A percentile compares a stretch with the other conserved stretches of the same genome.
Conservation (phyloP, 148 eudicot genomes). For the Limonium bicolor region DNA sequence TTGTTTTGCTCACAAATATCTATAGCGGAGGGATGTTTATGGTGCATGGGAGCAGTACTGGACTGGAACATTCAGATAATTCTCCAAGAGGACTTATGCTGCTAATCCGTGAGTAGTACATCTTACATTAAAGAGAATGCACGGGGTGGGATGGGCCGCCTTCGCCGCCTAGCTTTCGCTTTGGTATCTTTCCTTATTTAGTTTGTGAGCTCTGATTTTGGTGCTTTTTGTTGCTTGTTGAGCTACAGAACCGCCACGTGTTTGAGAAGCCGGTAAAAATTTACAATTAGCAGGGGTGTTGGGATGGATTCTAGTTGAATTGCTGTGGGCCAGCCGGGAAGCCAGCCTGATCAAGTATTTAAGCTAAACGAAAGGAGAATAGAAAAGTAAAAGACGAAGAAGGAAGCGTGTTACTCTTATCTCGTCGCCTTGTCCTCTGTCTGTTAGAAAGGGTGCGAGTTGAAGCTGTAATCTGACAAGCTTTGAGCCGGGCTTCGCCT, state of each 20-base stretch:
- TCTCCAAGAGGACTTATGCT: conserved; percentile 62
- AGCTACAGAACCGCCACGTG: conserved; percentile 82
- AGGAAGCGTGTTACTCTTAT: no score
- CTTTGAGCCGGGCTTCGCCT: no score
- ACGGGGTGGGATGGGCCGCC: neutral
- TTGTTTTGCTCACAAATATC: conserved; percentile 3
- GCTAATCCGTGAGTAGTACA: conserved; percentile 20
- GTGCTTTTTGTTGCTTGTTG: conserved; percentile 22
- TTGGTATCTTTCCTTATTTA: neutral
- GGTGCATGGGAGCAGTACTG: conserved; percentile 97
- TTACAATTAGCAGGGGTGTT: conserved; percentile 43
- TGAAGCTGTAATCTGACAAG: no score
- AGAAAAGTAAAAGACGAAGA: no score
- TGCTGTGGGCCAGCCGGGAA: no score
- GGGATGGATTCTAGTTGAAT: no score
- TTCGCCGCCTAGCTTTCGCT: neutral
- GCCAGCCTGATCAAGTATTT: no score
- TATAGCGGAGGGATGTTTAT: conserved; percentile 81
- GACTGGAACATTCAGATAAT: conserved; percentile 78
- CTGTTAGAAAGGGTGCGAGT: no score
- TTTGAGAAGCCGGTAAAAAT: conserved; percentile 92
- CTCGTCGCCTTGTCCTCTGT: no score
- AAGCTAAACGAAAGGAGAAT: no score
- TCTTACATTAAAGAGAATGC: neutral
- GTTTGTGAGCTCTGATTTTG: conserved; percentile 1